phyloP scores from a whole-genome alignment of 2,329 filamentous ascomycete species.

The Thermochaetoides dissita region DNA sequence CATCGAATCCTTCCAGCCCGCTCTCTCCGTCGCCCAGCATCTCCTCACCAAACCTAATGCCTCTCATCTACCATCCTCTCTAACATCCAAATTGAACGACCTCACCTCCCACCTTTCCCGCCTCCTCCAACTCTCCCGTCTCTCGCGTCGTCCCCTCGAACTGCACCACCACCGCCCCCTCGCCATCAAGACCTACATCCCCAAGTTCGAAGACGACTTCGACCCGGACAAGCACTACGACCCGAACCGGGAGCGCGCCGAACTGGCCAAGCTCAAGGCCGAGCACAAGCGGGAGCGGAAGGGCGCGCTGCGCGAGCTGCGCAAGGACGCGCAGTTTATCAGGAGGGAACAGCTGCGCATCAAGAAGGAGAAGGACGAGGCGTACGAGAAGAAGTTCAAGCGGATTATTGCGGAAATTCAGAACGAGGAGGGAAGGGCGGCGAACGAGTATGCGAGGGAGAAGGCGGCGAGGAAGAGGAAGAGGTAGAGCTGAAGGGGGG shows the following conservation, averaged over 20 bases:
- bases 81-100: constrained; percentile 29
- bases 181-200: constrained; percentile 74
- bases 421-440: constrained; percentile 74
- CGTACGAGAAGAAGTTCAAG: constrained; percentile 95
- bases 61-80: constrained; percentile 32
- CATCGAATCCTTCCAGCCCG: constrained; percentile 61
- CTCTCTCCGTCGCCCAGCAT: constrained; percentile 42
- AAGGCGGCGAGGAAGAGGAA: constrained; percentile 63
- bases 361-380: constrained; percentile 86
- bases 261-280: constrained; percentile 67
- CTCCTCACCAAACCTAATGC: constrained; percentile 40
- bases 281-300: constrained; percentile 95
- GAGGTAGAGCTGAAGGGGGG: constrained; percentile 30
- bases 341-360: constrained; percentile 75
- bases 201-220: constrained; percentile 92
- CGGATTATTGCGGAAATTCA: constrained; percentile 88
- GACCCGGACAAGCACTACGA: constrained; percentile 97
- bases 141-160: constrained; percentile 62
- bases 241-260: constrained; percentile 76
- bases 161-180: constrained; percentile 82
- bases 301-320: constrained; percentile 81
- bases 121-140: constrained; percentile 46
- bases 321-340: constrained; percentile 91
- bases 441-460: constrained; percentile 81
- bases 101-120: constrained; percentile 32